A percentile compares a stretch with the other conserved stretches of the same genome.
Evolutionary conservation across 208 protist species (phyloP).

Genomic region (Wallacemonas sp.): DNA sequence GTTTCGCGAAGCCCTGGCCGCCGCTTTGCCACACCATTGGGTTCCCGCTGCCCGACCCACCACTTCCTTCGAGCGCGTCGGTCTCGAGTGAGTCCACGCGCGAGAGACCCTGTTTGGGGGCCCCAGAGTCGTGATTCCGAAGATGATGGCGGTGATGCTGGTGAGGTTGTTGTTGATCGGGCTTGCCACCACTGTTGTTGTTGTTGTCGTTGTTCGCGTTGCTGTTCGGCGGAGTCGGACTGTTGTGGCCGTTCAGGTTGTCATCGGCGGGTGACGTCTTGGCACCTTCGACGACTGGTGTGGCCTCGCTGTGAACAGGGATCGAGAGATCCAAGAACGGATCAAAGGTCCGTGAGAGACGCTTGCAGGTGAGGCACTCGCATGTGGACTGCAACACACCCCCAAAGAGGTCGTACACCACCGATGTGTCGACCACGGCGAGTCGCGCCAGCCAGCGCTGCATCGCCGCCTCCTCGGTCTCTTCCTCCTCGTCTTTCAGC

Average conservation of each 20-base stretch:
- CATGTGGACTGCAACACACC: conserved; percentile 56
- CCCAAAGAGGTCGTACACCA: conserved; percentile 85
- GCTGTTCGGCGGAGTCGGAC: background rate
- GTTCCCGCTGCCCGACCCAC: too few species aligned
- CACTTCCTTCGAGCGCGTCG: conserved; percentile 1
- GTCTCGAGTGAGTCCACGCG: background rate
- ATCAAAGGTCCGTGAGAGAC: conserved; percentile 69
- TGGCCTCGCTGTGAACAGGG: too few species aligned
- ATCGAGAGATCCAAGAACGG: conserved; percentile 79
- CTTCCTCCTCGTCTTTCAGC: conserved; percentile 57
- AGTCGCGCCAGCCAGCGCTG: conserved; percentile 58
- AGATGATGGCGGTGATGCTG: too few species aligned
- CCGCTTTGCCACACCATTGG: background rate
- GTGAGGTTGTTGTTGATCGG: too few species aligned
- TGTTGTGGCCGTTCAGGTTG: too few species aligned
- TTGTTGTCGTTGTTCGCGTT: background rate
- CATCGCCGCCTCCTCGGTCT: conserved; percentile 47
- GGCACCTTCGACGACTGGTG: too few species aligned
- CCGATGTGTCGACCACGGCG: conserved; percentile 50
- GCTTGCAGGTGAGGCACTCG: conserved; percentile 49
- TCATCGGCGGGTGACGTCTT: too few species aligned
- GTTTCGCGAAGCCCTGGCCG: conserved; percentile 1
- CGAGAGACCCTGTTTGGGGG: too few species aligned
- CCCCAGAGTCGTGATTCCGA: too few species aligned
- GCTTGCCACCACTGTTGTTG: too few species aligned